Base-by-base conservation (phyloP, 768 basidiomycete species). In the Brasilioporus rufonigricans region DNA sequence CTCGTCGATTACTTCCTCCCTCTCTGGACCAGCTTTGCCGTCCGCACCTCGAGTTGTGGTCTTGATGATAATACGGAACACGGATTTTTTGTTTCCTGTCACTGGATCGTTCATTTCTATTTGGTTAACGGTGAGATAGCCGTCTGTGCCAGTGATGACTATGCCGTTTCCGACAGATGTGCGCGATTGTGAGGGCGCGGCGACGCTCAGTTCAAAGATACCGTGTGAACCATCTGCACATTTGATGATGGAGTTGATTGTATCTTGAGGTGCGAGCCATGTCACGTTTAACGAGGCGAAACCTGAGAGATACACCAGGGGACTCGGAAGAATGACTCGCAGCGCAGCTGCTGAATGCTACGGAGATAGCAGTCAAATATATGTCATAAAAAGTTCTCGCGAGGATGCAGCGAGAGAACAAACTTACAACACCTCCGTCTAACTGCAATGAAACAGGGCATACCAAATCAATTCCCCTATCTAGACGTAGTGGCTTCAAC, bases 211-310 rank as follows among this genome's bases (percentile, higher is more conserved):
- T 59, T 86, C 81, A 52, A 82, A 74, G 38, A 78, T 78, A 9
- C 88, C 89, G 53, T 84, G 82, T 38, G 77, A 71, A 21, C 79
- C 82, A 31, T 81, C 79, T 14, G 66, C 65, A 27, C 67, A 64
- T 55, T 77, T 75, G 54, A 80, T 71, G 56, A 83, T 65, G 21
- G 81, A 75, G 59, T 83, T 76, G 61, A 96, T 80, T 10, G 91
- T 93, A 74, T 95, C 93, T 61, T 86, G 82, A 0, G 92, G 93
- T 3, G 80, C 76, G 35, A 94, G 82, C 68, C 85, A 84, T 14
- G 84, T 77, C 59, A 85, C 80, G 70, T 86, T 86, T 33, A 91
- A 77, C 5, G 86, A 82, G 11, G 88, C 79, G 63, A 83, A 80
- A 2, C 81, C 84, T 23, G 86, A 80, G 21, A 95, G 71, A 46